Percentiles rank a stretch among this genome's conserved stretches.
phyloP scores from a whole-genome alignment of 2,329 filamentous ascomycete genomes.

The Hypoxylon sp. region DNA sequence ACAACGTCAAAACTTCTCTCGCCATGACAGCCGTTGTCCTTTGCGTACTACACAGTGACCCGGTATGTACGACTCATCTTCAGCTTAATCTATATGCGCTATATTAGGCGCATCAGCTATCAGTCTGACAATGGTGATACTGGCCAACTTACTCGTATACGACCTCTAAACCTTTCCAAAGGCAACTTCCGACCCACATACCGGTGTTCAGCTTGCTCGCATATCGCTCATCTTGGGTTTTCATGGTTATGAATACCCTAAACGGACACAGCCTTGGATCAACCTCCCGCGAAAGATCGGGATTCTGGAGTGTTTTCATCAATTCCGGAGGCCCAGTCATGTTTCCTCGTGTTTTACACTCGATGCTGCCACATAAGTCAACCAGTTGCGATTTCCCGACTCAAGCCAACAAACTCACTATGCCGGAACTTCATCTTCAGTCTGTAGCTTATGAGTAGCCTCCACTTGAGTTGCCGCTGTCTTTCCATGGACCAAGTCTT shows the following conservation, averaged over 20 bases:
- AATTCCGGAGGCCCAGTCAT: constrained; percentile 44
- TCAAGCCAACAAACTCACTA: constrained; percentile 39
- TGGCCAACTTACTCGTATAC: constrained; percentile 48
- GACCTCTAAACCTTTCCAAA: constrained; percentile 49
- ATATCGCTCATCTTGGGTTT: constrained; percentile 50
- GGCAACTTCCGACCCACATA: constrained; percentile 50
- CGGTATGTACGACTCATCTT: neutral
- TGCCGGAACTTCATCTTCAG: constrained; percentile 47
- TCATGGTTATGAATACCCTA: constrained; percentile 50
- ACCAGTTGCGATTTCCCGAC: neutral
- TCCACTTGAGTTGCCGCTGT: constrained; percentile 47
- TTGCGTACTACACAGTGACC: no score
- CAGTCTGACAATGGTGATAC: neutral
- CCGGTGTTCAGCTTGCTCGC: constrained; percentile 48
- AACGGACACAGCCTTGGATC: constrained; percentile 45
- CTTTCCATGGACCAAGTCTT: constrained; percentile 43
- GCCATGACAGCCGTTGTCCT: neutral
- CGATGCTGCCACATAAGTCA: constrained; percentile 44
- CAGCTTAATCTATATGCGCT: constrained; percentile 46
- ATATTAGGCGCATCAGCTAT: constrained; percentile 27
- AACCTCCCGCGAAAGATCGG: constrained; percentile 30
- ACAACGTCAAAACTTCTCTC: neutral
- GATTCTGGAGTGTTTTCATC: constrained; percentile 44
- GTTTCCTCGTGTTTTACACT: constrained; percentile 48
- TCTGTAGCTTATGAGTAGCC: constrained; percentile 46